Evolutionary conservation across 495 filamentous ascomycete species (phyloP).

Genomic region (Pyrenopolyporus hunteri): DNA sequence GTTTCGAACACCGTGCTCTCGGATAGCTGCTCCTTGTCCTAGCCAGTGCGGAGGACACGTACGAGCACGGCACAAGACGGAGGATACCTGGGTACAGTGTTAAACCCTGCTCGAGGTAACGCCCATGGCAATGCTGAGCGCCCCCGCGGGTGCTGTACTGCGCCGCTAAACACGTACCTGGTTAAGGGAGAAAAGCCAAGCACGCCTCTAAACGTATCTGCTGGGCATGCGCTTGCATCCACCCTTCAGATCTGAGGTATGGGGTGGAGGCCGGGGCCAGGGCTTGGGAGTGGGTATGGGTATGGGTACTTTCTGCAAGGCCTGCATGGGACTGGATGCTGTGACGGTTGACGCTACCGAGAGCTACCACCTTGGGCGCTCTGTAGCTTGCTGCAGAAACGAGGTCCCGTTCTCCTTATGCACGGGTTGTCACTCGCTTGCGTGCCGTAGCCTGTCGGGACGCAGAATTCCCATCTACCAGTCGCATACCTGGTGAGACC

Average conservation of each 20-base stretch:
- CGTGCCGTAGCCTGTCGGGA: slow-evolving; percentile 25
- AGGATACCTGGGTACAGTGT: slow-evolving; percentile 21
- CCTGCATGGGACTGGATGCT: slow-evolving; percentile 6
- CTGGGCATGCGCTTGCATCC: slow-evolving; percentile 24
- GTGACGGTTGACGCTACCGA: slow-evolving; percentile 20
- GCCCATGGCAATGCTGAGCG: slow-evolving; percentile 25
- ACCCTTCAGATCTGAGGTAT: slow-evolving; percentile 28
- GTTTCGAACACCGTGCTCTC: slow-evolving; percentile 22
- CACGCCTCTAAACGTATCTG: slow-evolving; percentile 19
- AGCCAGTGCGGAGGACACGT: slow-evolving; percentile 1
- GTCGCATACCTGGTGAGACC: slow-evolving; percentile 9
- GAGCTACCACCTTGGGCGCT: too few relatives aligned
- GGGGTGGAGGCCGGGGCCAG: slow-evolving; percentile 14
- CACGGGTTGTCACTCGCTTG: slow-evolving; percentile 20
- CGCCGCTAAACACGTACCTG: slow-evolving; percentile 24
- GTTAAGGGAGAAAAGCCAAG: slow-evolving; percentile 24
- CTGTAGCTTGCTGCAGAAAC: slow-evolving; percentile 19
- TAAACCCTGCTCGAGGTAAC: slow-evolving; percentile 11
- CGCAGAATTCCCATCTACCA: slow-evolving; percentile 6
- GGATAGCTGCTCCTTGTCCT: slow-evolving; percentile 32
- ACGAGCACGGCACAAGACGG: slow-evolving; percentile 20
- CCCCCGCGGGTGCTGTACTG: slow-evolving; percentile 30
- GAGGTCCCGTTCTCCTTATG: slow-evolving; percentile 12
- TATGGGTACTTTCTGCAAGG: slow-evolving; percentile 35
- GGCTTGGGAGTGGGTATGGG: slow-evolving; percentile 30